Evolutionary conservation across 331 rosid species (phyloP).

Genomic region (Arachis monticola): DNA sequence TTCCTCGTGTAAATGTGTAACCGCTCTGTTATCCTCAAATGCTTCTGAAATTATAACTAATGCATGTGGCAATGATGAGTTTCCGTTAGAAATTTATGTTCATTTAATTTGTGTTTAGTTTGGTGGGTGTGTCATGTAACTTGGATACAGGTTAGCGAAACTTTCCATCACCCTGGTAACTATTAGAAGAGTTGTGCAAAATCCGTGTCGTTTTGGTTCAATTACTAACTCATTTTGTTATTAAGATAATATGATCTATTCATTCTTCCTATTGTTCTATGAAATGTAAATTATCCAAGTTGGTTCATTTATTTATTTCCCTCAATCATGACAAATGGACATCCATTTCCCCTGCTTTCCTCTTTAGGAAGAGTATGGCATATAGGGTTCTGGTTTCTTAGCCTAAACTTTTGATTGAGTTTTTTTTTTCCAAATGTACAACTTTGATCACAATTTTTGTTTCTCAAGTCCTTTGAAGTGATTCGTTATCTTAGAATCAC

Average conservation of each 20-base stretch:
- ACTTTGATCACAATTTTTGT: slow-evolving; percentile 47
- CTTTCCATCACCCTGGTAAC: slow-evolving; percentile 39
- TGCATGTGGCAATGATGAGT: slow-evolving; percentile 54
- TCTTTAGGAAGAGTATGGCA: not conserved
- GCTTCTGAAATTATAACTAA: slow-evolving; percentile 43
- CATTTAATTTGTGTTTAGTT: slow-evolving; percentile 38
- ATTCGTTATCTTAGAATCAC: slow-evolving; percentile 37
- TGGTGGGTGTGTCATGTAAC: slow-evolving; percentile 29
- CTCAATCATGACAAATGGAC: slow-evolving; percentile 37
- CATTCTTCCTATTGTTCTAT: slow-evolving; percentile 35
- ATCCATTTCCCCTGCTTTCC: slow-evolving; percentile 16
- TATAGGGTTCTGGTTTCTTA: slow-evolving; percentile 40
- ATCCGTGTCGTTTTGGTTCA: slow-evolving; percentile 37
- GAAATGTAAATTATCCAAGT: slow-evolving; percentile 56
- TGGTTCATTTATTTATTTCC: slow-evolving; percentile 46
- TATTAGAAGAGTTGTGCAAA: slow-evolving; percentile 23
- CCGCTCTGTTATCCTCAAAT: slow-evolving; percentile 34
- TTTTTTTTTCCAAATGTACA: slow-evolving; percentile 28
- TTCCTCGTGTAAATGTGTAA: not conserved
- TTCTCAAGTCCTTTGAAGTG: slow-evolving; percentile 50
- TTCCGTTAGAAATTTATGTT: slow-evolving; percentile 48
- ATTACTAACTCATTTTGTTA: slow-evolving; percentile 42
- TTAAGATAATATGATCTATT: slow-evolving; percentile 28
- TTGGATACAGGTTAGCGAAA: slow-evolving; percentile 31
- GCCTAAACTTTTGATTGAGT: slow-evolving; percentile 35